Evolutionary conservation across 2,329 filamentous ascomycete genomes (phyloP).

Genomic region (Daldinia sp.): DNA sequence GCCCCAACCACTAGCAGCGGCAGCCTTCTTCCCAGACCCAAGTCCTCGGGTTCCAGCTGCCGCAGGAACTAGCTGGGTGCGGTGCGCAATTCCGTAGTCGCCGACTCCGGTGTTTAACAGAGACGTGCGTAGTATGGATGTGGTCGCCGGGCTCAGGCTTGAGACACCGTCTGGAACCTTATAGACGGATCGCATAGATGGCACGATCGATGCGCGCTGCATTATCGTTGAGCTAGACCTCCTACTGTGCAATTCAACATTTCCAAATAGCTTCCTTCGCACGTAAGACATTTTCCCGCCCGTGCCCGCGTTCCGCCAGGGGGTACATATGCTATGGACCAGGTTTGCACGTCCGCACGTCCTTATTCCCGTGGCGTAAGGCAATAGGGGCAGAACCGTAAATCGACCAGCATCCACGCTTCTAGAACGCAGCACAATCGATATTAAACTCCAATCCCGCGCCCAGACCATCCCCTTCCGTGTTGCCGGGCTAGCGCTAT

Average conservation of each 20-base stretch:
- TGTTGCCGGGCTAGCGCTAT: not conserved
- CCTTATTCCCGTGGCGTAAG: not conserved
- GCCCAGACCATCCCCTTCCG: not conserved
- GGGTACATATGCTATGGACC: too few relatives aligned
- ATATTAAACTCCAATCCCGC: not conserved
- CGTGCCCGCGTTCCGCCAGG: too few relatives aligned
- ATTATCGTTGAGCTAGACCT: not conserved
- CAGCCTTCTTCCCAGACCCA: slow-evolving; percentile 1
- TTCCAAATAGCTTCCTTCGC: not conserved
- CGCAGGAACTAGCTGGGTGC: not conserved
- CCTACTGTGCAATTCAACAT: not conserved
- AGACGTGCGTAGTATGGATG: too few relatives aligned
- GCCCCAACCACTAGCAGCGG: not conserved
- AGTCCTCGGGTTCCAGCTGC: slow-evolving; percentile 17
- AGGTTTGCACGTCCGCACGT: too few relatives aligned
- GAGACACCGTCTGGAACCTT: not conserved
- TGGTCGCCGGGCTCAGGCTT: not conserved
- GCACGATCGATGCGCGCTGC: not conserved
- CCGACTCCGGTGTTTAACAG: not conserved
- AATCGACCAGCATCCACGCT: not conserved
- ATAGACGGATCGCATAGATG: not conserved
- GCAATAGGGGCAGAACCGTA: not conserved
- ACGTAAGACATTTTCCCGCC: not conserved
- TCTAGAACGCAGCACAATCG: too few relatives aligned
- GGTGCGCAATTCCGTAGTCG: not conserved